Conservation (phyloP, 1,284 basidiomycete genomes). For the Coniophora puteana region DNA sequence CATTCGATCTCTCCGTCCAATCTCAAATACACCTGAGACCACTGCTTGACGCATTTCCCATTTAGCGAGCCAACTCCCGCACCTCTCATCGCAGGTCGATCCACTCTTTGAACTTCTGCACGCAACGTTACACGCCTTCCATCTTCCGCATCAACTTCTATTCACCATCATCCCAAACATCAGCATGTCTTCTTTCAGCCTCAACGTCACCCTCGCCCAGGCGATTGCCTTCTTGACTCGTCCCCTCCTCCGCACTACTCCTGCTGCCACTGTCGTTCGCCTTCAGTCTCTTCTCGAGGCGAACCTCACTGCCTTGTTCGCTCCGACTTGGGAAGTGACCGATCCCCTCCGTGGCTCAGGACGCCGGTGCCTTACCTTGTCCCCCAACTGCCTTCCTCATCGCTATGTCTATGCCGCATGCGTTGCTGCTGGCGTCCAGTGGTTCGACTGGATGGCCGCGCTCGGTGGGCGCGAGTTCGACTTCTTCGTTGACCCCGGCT, state of each 20-base stretch:
- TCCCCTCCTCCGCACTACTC: slow-evolving; percentile 51
- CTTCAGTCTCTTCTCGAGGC: slow-evolving; percentile 68
- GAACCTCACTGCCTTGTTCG: slow-evolving; percentile 64
- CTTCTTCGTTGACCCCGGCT: slow-evolving; percentile 74
- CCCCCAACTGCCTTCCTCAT: slow-evolving; percentile 64
- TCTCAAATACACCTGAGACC: slow-evolving; percentile 17
- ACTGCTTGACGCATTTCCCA: slow-evolving; percentile 17
- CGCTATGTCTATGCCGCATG: slow-evolving; percentile 68
- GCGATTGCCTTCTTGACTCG: slow-evolving; percentile 69
- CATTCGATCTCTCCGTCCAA: slow-evolving; percentile 21
- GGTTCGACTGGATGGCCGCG: slow-evolving; percentile 70
- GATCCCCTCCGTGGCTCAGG: slow-evolving; percentile 65
- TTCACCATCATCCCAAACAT: slow-evolving; percentile 18
- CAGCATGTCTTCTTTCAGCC: slow-evolving; percentile 48
- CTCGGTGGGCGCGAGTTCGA: slow-evolving; percentile 71
- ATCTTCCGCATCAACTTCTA: slow-evolving; percentile 8
- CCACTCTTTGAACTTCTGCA: slow-evolving; percentile 24
- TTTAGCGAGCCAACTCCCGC: slow-evolving; percentile 25
- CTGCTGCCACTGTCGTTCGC: slow-evolving; percentile 55
- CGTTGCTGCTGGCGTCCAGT: slow-evolving; percentile 61
- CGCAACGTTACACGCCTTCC: slow-evolving; percentile 6
- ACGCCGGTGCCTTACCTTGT: slow-evolving; percentile 69
- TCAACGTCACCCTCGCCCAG: slow-evolving; percentile 65
- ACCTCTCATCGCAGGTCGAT: slow-evolving; percentile 67
- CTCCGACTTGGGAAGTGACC: slow-evolving; percentile 56